Base-by-base conservation (phyloP, 768 basidiomycete species). In the Lentinula edodes region DNA sequence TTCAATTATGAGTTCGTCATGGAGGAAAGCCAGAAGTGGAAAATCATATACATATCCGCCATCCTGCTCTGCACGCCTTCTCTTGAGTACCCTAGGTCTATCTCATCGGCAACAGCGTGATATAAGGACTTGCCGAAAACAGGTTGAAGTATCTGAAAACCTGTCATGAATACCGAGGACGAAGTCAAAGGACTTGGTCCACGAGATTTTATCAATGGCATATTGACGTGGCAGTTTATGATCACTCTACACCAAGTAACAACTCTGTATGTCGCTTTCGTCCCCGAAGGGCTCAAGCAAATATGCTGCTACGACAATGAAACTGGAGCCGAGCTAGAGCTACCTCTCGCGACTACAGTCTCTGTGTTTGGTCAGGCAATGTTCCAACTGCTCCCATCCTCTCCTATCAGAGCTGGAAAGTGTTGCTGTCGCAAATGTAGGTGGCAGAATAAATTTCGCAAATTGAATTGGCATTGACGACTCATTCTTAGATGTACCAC, bases 161-260 rank as follows among this genome's bases (percentile, higher is more conserved):
- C 77, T 35, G 66, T 67, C 6, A 72, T 84, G 16, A 75, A 76
- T 0, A 66, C 71, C 6, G 81, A 81, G 65, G 83, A 85, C 60
- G 80, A 81, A 61, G 76, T 66, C 8, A 71, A 73, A 36, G 83
- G 82, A 23, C 72, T n/a, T n/a, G n/a, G n/a, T n/a, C n/a, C 52
- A 84, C 83, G 5, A 72, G 83, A 34, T 84, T 80, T 71, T 85
- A 83, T 67, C 74, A 83, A 23, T 85, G 83, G 82, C 84, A 86
- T 68, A 84, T 85, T 67, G 84, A 86, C 65, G 83, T 83, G 0
- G 81, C 81, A 6, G 70, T 82, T 15, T 79, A 78, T 65, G 74
- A 76, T 60, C 73, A 78, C 15, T 70, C 71, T 1, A 78, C 78
- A 43, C 84, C 84, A 1, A 62, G 83, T 81, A 9, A 85, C 83